Evolutionary conservation across 2,329 filamentous ascomycete genomes (phyloP).

Genomic region (Cryphonectria nitschkei): DNA sequence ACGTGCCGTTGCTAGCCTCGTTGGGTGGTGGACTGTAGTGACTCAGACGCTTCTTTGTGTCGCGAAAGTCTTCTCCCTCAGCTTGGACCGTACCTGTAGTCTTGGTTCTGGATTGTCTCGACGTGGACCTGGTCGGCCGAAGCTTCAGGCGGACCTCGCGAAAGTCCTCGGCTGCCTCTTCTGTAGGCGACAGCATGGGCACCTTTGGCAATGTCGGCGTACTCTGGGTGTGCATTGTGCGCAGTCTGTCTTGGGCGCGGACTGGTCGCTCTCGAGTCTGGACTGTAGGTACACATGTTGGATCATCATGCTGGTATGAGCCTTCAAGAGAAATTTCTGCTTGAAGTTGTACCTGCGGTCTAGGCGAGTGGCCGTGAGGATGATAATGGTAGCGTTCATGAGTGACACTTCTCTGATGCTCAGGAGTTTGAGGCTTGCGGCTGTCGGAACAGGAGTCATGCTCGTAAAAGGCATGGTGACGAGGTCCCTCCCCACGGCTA

Average conservation of each 20-base stretch:
- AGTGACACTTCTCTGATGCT: slow-evolving; percentile 2
- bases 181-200: not conserved
- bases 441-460: not conserved
- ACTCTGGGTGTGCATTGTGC: slow-evolving; percentile 7
- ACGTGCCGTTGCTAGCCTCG: not conserved
- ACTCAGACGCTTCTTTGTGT: slow-evolving; percentile 9
- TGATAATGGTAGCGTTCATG: slow-evolving; percentile 22
- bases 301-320: not conserved
- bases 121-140: slow-evolving; percentile 9
- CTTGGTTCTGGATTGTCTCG: slow-evolving; percentile 1
- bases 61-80: slow-evolving; percentile 1
- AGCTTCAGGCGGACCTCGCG: slow-evolving; percentile 12
- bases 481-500: not conserved
- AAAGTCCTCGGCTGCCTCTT: not conserved
- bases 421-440: not conserved
- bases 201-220: not conserved
- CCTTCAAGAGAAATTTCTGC: not conserved
- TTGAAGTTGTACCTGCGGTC: not conserved
- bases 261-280: not conserved
- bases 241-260: not conserved
- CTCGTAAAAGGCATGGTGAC: not conserved
- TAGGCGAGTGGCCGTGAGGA: slow-evolving; percentile 22
- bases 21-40: slow-evolving; percentile 4
- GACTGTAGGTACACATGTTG: not conserved
- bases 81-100: not conserved